Evolutionary conservation across 768 basidiomycete species (phyloP).

Genomic region (Phaffia australis): DNA sequence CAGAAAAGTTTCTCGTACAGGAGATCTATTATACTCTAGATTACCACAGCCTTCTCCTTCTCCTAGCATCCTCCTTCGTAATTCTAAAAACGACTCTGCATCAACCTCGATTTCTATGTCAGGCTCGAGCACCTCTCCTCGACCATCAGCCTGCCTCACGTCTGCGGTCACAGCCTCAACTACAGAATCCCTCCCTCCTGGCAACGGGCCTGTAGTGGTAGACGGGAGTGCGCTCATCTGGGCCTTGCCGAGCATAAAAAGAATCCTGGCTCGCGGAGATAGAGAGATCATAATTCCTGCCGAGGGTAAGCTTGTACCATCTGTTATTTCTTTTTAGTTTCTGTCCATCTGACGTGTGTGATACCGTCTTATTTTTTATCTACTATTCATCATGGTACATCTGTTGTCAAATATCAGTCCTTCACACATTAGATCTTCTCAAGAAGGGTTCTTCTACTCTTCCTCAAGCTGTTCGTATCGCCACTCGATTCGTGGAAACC

Average conservation of each 20-base stretch:
- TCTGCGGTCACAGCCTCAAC: neutral
- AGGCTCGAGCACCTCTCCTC: neutral
- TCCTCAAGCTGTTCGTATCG: slow-evolving; percentile 71
- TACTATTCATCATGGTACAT: neutral
- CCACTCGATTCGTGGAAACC: slow-evolving; percentile 77
- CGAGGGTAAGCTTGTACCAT: slow-evolving; percentile 53
- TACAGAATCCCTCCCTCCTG: neutral
- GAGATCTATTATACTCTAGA: neutral
- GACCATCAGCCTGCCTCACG: neutral
- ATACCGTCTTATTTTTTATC: neutral
- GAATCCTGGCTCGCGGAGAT: slow-evolving; percentile 32
- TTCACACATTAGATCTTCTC: slow-evolving; percentile 81
- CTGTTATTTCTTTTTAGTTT: neutral
- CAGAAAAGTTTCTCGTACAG: neutral
- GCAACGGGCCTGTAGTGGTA: neutral
- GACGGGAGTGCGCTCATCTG: neutral
- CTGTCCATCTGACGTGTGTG: neutral
- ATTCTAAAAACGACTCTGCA: too few relatives aligned
- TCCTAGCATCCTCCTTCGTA: neutral
- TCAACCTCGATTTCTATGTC: too few relatives aligned
- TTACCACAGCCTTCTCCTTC: neutral
- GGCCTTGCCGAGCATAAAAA: neutral
- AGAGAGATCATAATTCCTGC: slow-evolving; percentile 73
- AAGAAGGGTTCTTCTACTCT: slow-evolving; percentile 76
- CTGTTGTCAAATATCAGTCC: slow-evolving; percentile 44